Percentiles rank a stretch among this genome's conserved stretches.
These are phyloP conservation scores for Cadophora gregata DNA, from an alignment of 2,329 filamentous ascomycete species.

Conservation along the genomic window DNA sequence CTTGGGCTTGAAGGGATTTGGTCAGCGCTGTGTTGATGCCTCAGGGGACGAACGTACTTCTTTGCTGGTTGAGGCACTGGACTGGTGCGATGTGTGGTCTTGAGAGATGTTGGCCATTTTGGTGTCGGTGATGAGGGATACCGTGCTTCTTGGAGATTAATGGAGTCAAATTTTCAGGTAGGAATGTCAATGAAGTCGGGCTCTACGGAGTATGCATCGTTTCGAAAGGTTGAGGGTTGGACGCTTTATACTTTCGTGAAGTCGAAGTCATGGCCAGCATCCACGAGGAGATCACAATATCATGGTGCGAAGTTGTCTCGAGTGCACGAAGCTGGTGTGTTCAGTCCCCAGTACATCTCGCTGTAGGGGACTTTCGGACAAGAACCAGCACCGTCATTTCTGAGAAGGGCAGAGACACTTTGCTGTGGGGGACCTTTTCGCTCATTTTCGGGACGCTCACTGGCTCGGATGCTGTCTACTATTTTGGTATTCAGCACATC, in stretches of 20 bases:
- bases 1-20: not conserved
- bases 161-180: not conserved
- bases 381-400: not conserved
- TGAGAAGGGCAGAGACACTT: too few species aligned
- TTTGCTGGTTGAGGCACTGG: too few species aligned
- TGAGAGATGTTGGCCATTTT: not conserved
- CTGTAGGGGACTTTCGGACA: slow-evolving; percentile 4
- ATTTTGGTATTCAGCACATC: not conserved
- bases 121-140: not conserved
- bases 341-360: not conserved
- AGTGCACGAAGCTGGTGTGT: not conserved
- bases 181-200: not conserved
- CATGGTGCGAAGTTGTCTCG: not conserved
- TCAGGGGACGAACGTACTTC: not conserved
- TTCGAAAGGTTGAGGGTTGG: not conserved
- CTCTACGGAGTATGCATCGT: not conserved
- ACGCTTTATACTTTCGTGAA: too few species aligned
- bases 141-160: not conserved
- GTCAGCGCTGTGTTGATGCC: not conserved
- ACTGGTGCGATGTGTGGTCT: too few species aligned
- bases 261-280: not conserved
- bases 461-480: not conserved
- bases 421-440: slow-evolving; percentile 8
- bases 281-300: not conserved
- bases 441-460: too few species aligned